Evolutionary conservation across 1,139 yeast species (phyloP).

Genomic region (Candida labiduridarum): DNA sequence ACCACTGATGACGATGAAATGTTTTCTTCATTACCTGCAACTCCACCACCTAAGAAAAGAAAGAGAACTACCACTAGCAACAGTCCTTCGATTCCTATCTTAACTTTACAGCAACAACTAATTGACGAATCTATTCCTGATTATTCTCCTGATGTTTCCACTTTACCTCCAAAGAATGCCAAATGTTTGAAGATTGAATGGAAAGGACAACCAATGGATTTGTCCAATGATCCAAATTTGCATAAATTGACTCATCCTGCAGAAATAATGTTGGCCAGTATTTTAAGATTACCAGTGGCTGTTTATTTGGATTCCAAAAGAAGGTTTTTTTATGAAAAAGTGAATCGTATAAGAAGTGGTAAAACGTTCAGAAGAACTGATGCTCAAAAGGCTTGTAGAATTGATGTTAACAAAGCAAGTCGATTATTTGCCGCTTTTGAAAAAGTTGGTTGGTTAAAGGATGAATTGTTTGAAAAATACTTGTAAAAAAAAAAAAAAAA

Average conservation of each 20-base stretch:
- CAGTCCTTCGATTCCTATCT: constrained; percentile 21
- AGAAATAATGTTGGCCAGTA: constrained; percentile 83
- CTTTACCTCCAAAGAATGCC: constrained; percentile 65
- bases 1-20: constrained; percentile 15
- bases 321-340: constrained; percentile 87
- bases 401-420: constrained; percentile 95
- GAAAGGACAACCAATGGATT: constrained; percentile 98
- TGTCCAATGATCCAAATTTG: constrained; percentile 72
- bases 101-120: constrained; percentile 44
- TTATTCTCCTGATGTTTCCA: constrained; percentile 66
- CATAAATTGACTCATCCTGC: constrained; percentile 78
- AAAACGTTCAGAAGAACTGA: constrained; percentile 94
- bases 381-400: constrained; percentile 96
- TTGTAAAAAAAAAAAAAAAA: constrained; percentile 8
- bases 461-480: constrained; percentile 64
- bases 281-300: constrained; percentile 84
- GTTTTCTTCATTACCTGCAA: background rate
- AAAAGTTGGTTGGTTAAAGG: constrained; percentile 93
- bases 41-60: constrained; percentile 29
- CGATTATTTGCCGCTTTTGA: constrained; percentile 91
- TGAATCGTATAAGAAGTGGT: constrained; percentile 69
- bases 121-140: constrained; percentile 69
- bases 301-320: constrained; percentile 91
- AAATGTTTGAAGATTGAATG: constrained; percentile 88
- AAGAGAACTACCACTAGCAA: constrained; percentile 11